Evolutionary conservation across 2,329 filamentous ascomycete species (phyloP).

Genomic region (Drechslerella coelobrocha): DNA sequence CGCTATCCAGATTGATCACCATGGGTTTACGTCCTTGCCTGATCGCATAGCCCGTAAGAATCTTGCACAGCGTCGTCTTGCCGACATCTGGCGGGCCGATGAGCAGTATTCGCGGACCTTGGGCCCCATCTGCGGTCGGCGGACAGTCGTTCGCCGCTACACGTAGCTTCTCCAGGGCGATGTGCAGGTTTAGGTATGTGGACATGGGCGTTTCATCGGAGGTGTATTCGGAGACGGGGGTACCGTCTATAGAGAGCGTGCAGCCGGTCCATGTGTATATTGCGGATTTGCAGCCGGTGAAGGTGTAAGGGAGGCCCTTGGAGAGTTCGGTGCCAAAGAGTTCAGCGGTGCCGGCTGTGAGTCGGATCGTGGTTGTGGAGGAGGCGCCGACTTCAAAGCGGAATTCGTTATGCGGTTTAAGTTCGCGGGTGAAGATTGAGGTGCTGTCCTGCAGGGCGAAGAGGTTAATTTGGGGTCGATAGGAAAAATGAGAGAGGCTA

Average conservation of each 20-base stretch:
- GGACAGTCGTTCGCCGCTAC: conserved; percentile 62
- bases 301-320: conserved; percentile 77
- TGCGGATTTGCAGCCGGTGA: conserved; percentile 81
- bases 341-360: conserved; percentile 74
- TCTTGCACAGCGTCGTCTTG: conserved; percentile 81
- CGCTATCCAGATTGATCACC: conserved; percentile 81
- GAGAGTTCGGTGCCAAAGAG: conserved; percentile 95
- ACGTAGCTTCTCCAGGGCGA: conserved; percentile 78
- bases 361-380: conserved; percentile 27
- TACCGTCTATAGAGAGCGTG: conserved; percentile 76
- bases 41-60: conserved; percentile 79
- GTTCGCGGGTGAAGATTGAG: conserved; percentile 28
- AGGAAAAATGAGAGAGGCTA: conserved; percentile 13
- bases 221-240: conserved; percentile 64
- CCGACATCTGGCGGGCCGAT: conserved; percentile 79
- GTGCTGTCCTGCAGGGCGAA: conserved; percentile 13
- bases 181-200: conserved; percentile 83
- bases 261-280: conserved; percentile 94
- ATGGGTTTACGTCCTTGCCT: conserved; percentile 76
- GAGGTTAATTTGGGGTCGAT: background rate
- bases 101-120: conserved; percentile 83
- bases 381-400: conserved; percentile 41
- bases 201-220: conserved; percentile 82
- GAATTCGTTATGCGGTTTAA: conserved; percentile 48
- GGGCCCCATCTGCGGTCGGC: conserved; percentile 53